Conservation (phyloP, 2,329 filamentous ascomycete species). For the Fonsecaea pugnacius region DNA sequence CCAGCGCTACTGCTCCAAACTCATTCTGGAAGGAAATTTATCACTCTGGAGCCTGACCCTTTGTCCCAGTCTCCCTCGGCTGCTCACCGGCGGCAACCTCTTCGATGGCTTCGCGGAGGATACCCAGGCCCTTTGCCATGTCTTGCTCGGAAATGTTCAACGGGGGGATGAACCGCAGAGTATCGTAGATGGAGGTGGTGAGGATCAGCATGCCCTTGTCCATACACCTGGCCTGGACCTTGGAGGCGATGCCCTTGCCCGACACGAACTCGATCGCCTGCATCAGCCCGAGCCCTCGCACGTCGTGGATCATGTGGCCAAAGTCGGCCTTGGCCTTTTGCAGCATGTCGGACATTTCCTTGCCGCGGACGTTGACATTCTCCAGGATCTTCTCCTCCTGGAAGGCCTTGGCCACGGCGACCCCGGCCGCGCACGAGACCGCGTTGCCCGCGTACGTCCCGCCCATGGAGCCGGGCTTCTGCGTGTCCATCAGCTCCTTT, state of each 20-base stretch:
- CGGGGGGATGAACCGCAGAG: constrained; percentile 47
- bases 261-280: constrained; percentile 45
- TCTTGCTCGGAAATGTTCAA: constrained; percentile 47
- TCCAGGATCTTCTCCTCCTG: constrained; percentile 45
- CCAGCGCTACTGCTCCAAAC: not conserved
- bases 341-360: constrained; percentile 39
- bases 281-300: constrained; percentile 48
- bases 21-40: not conserved
- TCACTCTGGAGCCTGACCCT: constrained; percentile 32
- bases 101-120: constrained; percentile 44
- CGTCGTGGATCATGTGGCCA: constrained; percentile 44
- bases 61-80: constrained; percentile 30
- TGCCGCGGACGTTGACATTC: constrained; percentile 43
- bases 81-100: constrained; percentile 42
- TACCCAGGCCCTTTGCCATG: constrained; percentile 45
- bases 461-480: constrained; percentile 46
- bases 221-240: constrained; percentile 48
- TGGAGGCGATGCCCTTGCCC: constrained; percentile 44
- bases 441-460: constrained; percentile 47
- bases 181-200: constrained; percentile 49
- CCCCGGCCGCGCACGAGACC: constrained; percentile 45
- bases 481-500: constrained; percentile 46
- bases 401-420: constrained; percentile 45
- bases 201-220: constrained; percentile 47
- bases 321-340: constrained; percentile 38